Evolutionary conservation across 1,284 basidiomycete species (phyloP), one percentile per base, ranked within the genome.

Genomic region (Ceratobasidium sp.): DNA sequence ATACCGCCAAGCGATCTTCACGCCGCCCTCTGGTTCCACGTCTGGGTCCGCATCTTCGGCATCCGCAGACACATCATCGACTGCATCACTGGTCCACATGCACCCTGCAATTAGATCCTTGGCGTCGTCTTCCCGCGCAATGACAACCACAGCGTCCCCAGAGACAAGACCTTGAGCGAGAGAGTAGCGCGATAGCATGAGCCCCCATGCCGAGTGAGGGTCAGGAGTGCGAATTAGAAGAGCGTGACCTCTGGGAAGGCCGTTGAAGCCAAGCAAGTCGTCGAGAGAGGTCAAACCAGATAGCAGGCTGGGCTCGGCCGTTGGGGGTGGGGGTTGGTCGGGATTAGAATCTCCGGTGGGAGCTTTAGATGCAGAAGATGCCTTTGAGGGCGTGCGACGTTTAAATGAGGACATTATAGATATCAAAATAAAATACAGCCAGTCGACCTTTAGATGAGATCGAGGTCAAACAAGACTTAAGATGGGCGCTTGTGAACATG

Each of bases 1-100:
- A 84, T 99, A 99, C 82, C 97, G 89, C 95, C 97, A 99, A 52
- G 97, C 97, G 82, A 98, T 98, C 85, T 93, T 95, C 80, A 96
- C 77, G 79, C 62, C 54, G 83, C 84, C 78, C 88, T 89, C 75
- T 86, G 59, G 86, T 87, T 59, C 85, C 85, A 52, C 83, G 85
- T 48, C 81, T 38, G 78, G 81, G 74, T 81, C 78, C 18, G 80
- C 81, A 65, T 82, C 83, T 8, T 79, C 81, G 68, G 79, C 78
- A 6, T 78, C 77, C 7, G 35, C 48, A 27, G 78, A 68, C 38
- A 48, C 35, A 16, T 14, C 44, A 10, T 70, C 68, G 48, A 70
- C 38, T 16, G 68, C 54, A 64, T 75, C 75, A 20, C 33, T 68
- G 73, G 87, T 85, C 96, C 96, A 97, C 93, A 96, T 96, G 84